Percentiles rank a stretch among this genome's conserved stretches.
phyloP scores from a whole-genome alignment of 306 rosid genomes.

The Cucumis hystrix region DNA sequence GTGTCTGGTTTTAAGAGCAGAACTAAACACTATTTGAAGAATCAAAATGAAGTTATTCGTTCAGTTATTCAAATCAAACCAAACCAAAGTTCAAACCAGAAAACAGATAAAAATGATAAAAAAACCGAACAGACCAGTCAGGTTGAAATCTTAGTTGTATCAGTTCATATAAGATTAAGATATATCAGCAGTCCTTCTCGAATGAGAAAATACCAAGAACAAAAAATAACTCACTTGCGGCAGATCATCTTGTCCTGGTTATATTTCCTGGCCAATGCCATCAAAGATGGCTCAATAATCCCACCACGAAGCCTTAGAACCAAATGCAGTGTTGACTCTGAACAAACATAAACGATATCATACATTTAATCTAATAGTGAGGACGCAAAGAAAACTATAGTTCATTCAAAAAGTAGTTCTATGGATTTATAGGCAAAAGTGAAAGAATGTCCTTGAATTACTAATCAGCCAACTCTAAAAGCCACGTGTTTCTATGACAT shows the following conservation, averaged over 20 bases:
- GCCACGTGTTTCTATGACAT: not conserved
- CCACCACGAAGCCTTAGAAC: conserved; percentile 99
- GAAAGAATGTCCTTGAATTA: not conserved
- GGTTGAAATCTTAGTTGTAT: not conserved
- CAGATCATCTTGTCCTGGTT: conserved; percentile 90
- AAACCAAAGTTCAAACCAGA: not conserved
- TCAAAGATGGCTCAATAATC: conserved; percentile 86
- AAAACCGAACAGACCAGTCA: not conserved
- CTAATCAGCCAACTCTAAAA: not conserved
- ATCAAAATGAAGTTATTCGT: not conserved
- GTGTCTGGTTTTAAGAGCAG: not conserved
- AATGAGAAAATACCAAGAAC: not conserved
- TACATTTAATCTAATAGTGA: not conserved
- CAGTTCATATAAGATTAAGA: not conserved
- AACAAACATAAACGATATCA: not conserved
- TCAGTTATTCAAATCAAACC: not conserved
- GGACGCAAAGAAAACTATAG: not conserved
- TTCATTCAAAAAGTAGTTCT: not conserved
- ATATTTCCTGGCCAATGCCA: conserved; percentile 95
- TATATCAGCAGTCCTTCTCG: not conserved
- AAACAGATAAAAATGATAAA: not conserved
- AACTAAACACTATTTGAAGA: not conserved
- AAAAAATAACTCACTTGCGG: conserved; percentile 71
- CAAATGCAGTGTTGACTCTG: conserved; percentile 88
- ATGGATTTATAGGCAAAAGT: not conserved